Evolutionary conservation across 192 early-diverging fungal species (phyloP).

Genomic region (Coemansia sp.): DNA sequence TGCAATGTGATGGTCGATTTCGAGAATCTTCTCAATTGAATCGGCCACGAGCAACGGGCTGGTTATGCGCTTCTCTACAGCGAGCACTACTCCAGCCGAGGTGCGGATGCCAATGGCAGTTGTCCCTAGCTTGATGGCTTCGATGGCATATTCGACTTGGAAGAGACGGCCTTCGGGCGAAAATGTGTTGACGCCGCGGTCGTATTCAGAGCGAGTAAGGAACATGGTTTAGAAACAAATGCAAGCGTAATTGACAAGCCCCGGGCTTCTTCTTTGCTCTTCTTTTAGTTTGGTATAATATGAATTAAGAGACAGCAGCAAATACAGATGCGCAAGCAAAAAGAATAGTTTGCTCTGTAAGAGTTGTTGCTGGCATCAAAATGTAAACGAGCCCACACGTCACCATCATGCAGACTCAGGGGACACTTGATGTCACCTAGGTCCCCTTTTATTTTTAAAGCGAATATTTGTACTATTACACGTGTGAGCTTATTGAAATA

Average conservation of each 20-base stretch:
- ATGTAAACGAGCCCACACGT: not conserved
- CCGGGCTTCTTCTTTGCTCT: not conserved
- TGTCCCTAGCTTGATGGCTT: slow-evolving; percentile 98
- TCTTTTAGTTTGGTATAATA: not conserved
- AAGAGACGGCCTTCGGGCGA: slow-evolving; percentile 98
- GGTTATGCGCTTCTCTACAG: slow-evolving; percentile 96
- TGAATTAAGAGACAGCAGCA: not conserved
- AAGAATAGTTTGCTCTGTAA: not conserved
- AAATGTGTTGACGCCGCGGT: slow-evolving; percentile 99
- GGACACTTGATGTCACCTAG: not conserved
- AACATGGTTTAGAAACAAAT: slow-evolving; percentile 27
- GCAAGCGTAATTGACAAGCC: not conserved
- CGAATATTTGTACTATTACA: no score
- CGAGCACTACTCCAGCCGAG: slow-evolving; percentile 87
- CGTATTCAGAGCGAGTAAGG: slow-evolving; percentile 86
- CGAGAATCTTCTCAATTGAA: slow-evolving; percentile 97
- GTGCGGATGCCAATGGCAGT: slow-evolving; percentile 98
- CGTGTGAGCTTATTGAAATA: no score
- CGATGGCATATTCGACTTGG: slow-evolving; percentile 99
- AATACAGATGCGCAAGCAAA: not conserved
- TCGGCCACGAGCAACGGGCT: slow-evolving; percentile 88
- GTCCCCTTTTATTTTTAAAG: not conserved
- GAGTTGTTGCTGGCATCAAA: not conserved
- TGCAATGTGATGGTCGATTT: slow-evolving; percentile 93
- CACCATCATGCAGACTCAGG: not conserved